Percentiles rank a stretch among this genome's conserved stretches.
These are phyloP conservation scores for Saccharomycopsis phalli DNA, from an alignment of 1,139 yeast genomes.

Conservation along the genomic window DNA sequence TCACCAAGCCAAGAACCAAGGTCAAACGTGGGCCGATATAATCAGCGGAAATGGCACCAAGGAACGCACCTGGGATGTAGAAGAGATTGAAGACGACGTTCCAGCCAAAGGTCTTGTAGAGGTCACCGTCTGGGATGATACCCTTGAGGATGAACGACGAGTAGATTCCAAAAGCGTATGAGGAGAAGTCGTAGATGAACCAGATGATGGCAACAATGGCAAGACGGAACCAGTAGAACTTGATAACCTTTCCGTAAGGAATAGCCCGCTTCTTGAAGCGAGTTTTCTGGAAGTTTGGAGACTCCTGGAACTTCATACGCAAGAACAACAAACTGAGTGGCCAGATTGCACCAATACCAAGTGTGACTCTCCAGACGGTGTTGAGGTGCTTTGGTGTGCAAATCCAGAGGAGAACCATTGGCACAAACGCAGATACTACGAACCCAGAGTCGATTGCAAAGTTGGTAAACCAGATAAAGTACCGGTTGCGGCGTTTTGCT, in stretches of 20 bases:
- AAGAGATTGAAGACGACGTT: slow-evolving; percentile 80
- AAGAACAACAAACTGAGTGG: slow-evolving; percentile 70
- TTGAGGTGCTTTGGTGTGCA: slow-evolving; percentile 60
- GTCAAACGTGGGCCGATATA: slow-evolving; percentile 83
- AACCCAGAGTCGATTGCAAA: slow-evolving; percentile 83
- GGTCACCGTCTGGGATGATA: slow-evolving; percentile 52
- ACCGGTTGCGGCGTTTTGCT: slow-evolving; percentile 77
- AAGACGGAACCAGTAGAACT: slow-evolving; percentile 81
- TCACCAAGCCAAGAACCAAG: slow-evolving; percentile 53
- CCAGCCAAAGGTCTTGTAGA: slow-evolving; percentile 85
- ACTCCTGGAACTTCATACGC: slow-evolving; percentile 69
- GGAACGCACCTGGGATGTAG: slow-evolving; percentile 81
- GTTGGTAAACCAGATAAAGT: slow-evolving; percentile 84
- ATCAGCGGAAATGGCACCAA: slow-evolving; percentile 80
- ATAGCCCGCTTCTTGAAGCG: slow-evolving; percentile 56
- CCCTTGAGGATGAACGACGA: slow-evolving; percentile 56
- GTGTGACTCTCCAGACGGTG: slow-evolving; percentile 86
- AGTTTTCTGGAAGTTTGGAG: slow-evolving; percentile 59
- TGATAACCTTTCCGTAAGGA: slow-evolving; percentile 63
- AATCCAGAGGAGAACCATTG: slow-evolving; percentile 80
- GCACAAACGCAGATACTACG: slow-evolving; percentile 76
- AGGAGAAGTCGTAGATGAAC: slow-evolving; percentile 86
- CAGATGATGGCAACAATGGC: slow-evolving; percentile 65
- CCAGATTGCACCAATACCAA: slow-evolving; percentile 88
- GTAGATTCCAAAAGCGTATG: slow-evolving; percentile 81